Percentiles rank a stretch among this genome's conserved stretches.
Evolutionary conservation across 2,329 filamentous ascomycete species (phyloP).

Genomic region (Tricladium varicosporioides): DNA sequence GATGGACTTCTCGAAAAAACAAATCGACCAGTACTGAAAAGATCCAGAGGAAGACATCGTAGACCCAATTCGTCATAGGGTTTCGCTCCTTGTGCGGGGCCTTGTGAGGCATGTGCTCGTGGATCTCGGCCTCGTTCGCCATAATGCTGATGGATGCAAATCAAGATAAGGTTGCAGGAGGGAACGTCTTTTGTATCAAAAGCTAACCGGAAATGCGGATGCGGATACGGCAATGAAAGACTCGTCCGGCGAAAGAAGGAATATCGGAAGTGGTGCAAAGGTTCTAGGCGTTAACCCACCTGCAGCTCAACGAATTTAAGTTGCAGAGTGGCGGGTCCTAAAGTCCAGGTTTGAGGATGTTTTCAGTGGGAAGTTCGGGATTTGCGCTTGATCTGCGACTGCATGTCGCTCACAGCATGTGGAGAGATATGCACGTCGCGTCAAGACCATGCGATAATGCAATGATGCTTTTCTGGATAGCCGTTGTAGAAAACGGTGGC

Average conservation of each 20-base stretch:
- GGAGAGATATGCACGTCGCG: background rate
- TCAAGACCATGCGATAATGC: background rate
- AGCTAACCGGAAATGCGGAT: background rate
- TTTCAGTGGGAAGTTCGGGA: background rate
- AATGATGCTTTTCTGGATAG: background rate
- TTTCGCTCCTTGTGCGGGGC: slow-evolving; percentile 52
- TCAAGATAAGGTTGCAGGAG: background rate
- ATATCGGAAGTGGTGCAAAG: background rate
- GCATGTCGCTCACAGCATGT: background rate
- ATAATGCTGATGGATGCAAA: background rate
- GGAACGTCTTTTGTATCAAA: background rate
- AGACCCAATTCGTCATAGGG: slow-evolving; percentile 71
- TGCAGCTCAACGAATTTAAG: slow-evolving; percentile 7
- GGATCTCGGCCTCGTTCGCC: slow-evolving; percentile 3
- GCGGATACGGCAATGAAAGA: background rate
- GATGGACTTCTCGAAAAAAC: slow-evolving; percentile 97
- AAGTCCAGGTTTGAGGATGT: background rate
- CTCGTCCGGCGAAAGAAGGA: background rate
- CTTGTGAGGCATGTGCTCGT: slow-evolving; percentile 8
- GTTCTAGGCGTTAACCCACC: slow-evolving; percentile 6
- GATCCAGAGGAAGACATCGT: slow-evolving; percentile 74
- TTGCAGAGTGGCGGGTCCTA: background rate
- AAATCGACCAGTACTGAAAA: slow-evolving; percentile 86
- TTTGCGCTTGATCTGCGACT: background rate
- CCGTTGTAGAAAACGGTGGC: background rate